Conservation (phyloP, 208 protist genomes). For the Angomonas desouzai region DNA sequence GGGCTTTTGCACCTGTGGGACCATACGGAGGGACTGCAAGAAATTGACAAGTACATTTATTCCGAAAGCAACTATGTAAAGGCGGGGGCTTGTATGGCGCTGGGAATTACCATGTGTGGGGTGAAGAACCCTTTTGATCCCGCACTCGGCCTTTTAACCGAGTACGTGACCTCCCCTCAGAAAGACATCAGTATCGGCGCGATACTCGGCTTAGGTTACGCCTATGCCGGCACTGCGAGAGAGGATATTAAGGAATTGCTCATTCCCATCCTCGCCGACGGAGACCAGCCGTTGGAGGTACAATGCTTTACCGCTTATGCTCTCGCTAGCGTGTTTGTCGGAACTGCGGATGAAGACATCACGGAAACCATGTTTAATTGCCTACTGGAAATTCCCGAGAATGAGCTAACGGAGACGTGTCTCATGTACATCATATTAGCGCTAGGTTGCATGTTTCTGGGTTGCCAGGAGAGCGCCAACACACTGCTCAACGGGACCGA, state of each 20-base stretch:
- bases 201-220: slow-evolving; percentile 96
- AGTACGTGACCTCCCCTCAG: slow-evolving; percentile 63
- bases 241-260: slow-evolving; percentile 95
- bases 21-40: slow-evolving; percentile 93
- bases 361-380: slow-evolving; percentile 90
- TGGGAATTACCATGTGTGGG: slow-evolving; percentile 86
- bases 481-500: slow-evolving; percentile 91
- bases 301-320: slow-evolving; percentile 93
- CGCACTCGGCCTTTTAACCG: slow-evolving; percentile 90
- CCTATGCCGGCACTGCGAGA: slow-evolving; percentile 94
- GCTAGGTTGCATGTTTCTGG: slow-evolving; percentile 95
- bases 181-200: slow-evolving; percentile 84
- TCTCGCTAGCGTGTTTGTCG: slow-evolving; percentile 96
- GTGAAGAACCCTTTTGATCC: slow-evolving; percentile 92
- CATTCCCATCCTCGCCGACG: slow-evolving; percentile 91
- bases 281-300: slow-evolving; percentile 89
- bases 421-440: slow-evolving; percentile 92
- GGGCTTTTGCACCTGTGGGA: slow-evolving; percentile 98
- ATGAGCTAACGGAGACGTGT: slow-evolving; percentile 57
- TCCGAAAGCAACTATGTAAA: slow-evolving; percentile 95
- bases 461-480: slow-evolving; percentile 91
- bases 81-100: slow-evolving; percentile 95
- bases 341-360: slow-evolving; percentile 94
- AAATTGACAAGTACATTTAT: slow-evolving; percentile 96
- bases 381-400: slow-evolving; percentile 86